phyloP scores from a whole-genome alignment of 306 rosid genomes.

The Vicia faba region DNA sequence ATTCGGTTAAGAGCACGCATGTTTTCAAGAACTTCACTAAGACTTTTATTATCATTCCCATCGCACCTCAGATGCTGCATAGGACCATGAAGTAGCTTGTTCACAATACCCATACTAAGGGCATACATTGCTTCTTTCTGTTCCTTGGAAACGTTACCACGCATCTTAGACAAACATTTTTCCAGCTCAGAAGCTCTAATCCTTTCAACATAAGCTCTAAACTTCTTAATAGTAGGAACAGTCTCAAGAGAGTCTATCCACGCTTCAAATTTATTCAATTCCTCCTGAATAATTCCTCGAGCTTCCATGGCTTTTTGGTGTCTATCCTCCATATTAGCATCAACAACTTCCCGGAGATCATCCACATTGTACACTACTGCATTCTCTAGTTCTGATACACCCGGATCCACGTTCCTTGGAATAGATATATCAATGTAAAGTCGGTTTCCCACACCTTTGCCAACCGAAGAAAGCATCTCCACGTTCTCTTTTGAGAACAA shows the following conservation, averaged over 20 bases:
- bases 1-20: conserved; percentile 89
- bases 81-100: conserved; percentile 85
- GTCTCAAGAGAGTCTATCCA: conserved; percentile 90
- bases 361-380: conserved; percentile 73
- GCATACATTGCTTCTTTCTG: conserved; percentile 66
- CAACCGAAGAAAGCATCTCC: conserved; percentile 53
- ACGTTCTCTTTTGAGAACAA: conserved; percentile 70
- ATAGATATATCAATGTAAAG: conserved; percentile 84
- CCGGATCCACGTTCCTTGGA: conserved; percentile 79
- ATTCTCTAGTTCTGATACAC: conserved; percentile 64
- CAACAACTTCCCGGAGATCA: conserved; percentile 90
- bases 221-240: conserved; percentile 88
- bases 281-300: conserved; percentile 61
- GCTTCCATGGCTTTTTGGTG: conserved; percentile 72
- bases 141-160: conserved; percentile 65
- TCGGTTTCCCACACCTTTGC: conserved; percentile 43
- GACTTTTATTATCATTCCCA: conserved; percentile 46
- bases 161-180: conserved; percentile 80
- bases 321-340: conserved; percentile 85
- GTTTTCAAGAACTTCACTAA: conserved; percentile 72
- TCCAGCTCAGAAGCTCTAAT: conserved; percentile 79
- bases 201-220: conserved; percentile 77
- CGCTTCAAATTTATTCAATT: conserved; percentile 67
- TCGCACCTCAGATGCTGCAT: conserved; percentile 88
- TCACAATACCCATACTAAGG: conserved; percentile 80